Evolutionary conservation across 1,284 basidiomycete species (phyloP).

Genomic region (Neolentinus lepideus): DNA sequence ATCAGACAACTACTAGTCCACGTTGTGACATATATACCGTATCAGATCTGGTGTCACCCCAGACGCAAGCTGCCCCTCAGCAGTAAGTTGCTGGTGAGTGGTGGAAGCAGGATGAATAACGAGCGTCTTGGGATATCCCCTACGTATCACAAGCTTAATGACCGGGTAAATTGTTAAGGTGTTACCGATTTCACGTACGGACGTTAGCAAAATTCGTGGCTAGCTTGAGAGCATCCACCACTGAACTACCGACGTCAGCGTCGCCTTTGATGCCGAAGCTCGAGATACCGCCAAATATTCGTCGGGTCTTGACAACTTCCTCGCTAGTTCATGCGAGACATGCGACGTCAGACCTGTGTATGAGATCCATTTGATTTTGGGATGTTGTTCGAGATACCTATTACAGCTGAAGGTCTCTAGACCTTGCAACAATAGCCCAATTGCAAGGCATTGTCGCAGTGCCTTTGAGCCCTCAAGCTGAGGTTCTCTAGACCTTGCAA

Average conservation of each 20-base stretch:
- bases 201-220: constrained; percentile 78
- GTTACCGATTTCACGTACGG: constrained; percentile 37
- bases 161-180: not conserved
- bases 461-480: constrained; percentile 70
- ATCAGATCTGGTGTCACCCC: too few species aligned
- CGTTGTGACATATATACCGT: too few species aligned
- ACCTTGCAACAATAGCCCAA: too few species aligned
- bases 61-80: too few species aligned
- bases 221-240: constrained; percentile 72
- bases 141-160: constrained; percentile 7
- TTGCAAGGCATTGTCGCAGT: constrained; percentile 68
- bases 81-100: constrained; percentile 85
- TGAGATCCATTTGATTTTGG: constrained; percentile 74
- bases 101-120: constrained; percentile 78
- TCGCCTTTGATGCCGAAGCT: constrained; percentile 78
- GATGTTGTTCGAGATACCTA: constrained; percentile 64
- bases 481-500: constrained; percentile 86
- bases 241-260: constrained; percentile 47
- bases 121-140: constrained; percentile 75
- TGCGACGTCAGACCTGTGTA: constrained; percentile 74
- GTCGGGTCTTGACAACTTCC: constrained; percentile 48
- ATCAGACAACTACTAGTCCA: too few species aligned
- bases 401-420: too few species aligned
- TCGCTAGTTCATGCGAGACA: constrained; percentile 55
- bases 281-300: constrained; percentile 73